Evolutionary conservation across 2,329 filamentous ascomycete genomes (phyloP).

Genomic region (Tothia fuscella): DNA sequence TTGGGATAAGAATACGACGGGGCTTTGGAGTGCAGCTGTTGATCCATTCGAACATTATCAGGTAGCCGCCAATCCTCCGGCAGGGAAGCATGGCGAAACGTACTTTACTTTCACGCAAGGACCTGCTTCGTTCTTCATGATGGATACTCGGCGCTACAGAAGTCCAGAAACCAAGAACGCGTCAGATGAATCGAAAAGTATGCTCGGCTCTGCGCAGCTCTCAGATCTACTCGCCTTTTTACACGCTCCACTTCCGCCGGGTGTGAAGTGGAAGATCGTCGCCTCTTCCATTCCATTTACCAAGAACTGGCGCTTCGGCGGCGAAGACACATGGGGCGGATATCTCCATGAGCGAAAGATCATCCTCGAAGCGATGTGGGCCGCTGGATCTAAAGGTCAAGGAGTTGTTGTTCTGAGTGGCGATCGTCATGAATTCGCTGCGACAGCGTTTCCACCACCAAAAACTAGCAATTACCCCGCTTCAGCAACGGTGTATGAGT

Average conservation of each 20-base stretch:
- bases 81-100: constrained; percentile 51
- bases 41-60: constrained; percentile 87
- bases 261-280: constrained; percentile 87
- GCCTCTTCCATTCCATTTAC: constrained; percentile 89
- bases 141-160: constrained; percentile 83
- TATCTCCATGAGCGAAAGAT: constrained; percentile 69
- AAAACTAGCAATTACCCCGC: constrained; percentile 44
- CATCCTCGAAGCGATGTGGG: constrained; percentile 88
- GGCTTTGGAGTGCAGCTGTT: constrained; percentile 65
- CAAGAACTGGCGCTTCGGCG: constrained; percentile 90
- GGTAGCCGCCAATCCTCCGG: constrained; percentile 68
- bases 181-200: constrained; percentile 60
- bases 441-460: constrained; percentile 60
- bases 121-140: constrained; percentile 85
- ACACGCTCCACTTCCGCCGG: constrained; percentile 54
- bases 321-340: constrained; percentile 85
- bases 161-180: constrained; percentile 51
- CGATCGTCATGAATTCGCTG: constrained; percentile 93
- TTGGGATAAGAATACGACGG: constrained; percentile 72
- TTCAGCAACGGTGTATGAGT: constrained; percentile 59
- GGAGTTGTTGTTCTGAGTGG: constrained; percentile 79
- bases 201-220: constrained; percentile 73
- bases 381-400: constrained; percentile 56
- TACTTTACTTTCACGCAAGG: constrained; percentile 88
- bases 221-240: constrained; percentile 71